phyloP scores from a whole-genome alignment of 305 asterid species.

The Lippia alba region DNA sequence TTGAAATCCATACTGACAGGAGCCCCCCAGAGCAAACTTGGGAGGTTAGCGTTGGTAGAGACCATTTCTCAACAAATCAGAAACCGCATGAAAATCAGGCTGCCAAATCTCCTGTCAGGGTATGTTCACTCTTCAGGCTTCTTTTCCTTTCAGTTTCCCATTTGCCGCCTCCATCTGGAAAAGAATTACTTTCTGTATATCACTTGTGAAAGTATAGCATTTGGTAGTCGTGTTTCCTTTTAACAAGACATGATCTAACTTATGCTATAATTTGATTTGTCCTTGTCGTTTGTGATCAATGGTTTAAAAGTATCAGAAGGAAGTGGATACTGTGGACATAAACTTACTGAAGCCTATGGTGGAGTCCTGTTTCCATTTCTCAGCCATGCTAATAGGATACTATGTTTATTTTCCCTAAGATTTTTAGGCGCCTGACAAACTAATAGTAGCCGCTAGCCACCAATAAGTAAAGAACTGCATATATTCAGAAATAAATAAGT shows the following conservation, averaged over 20 bases:
- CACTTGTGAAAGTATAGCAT: constrained; percentile 5
- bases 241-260: background rate
- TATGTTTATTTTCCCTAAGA: background rate
- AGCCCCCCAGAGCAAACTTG: constrained; percentile 97
- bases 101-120: constrained; percentile 97
- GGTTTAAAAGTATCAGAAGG: background rate
- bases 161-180: constrained; percentile 23
- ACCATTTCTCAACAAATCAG: constrained; percentile 94
- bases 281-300: constrained; percentile 5
- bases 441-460: background rate
- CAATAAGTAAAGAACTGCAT: constrained; percentile 5
- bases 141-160: constrained; percentile 18
- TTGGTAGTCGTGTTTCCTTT: constrained; percentile 16
- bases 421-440: background rate
- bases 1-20: constrained; percentile 87
- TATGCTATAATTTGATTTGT: constrained; percentile 4
- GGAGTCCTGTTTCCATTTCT: constrained; percentile 12
- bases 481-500: too few relatives aligned
- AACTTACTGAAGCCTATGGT: constrained; percentile 8
- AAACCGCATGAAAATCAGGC: constrained; percentile 85
- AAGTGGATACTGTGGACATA: constrained; percentile 4
- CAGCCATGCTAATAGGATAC: constrained; percentile 6
- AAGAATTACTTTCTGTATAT: constrained; percentile 13
- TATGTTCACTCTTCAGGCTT: constrained; percentile 42
- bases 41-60: constrained; percentile 96